Evolutionary conservation across 208 protist genomes (phyloP), one percentile per base, ranked within the genome.

Genomic region (Angomonas ambiguus): DNA sequence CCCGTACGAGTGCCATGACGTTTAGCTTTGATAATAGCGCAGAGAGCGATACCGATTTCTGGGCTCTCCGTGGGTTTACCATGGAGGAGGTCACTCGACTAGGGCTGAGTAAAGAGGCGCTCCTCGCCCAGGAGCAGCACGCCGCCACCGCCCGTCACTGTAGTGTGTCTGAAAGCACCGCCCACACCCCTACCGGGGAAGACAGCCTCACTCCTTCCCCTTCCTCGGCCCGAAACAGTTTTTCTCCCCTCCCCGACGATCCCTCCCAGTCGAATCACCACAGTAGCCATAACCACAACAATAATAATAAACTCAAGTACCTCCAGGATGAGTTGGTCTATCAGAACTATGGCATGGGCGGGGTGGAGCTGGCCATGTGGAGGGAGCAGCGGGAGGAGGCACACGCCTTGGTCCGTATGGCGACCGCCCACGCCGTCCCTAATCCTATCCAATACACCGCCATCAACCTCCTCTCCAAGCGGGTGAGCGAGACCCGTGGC

Each of bases 1-100:
- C 8, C 5, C n/a, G 24, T 27, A 55, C 45, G 51, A 27, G 10
- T 58, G 64, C 25, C 65, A 76, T 61, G 70, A 76, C 38, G 38
- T 45, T 45, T 45, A 45, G 11, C 38, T 45, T 45, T 45, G 38
- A 45, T 16, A 45, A 45, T 16, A 45, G 16, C 38, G 61, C 60
- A 32, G 51, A 16, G 32, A 70, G 34, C 27, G 82, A 91, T 24
- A 77, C 80, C 56, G 82, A 87, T 28, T 93, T 86, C 63, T 93
- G 83, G 82, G 83, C 81, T 1, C 76, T 86, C 41, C 78, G 83
- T 11, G 87, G 87, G 18, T 85, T 82, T 63, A 68, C 65, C 33
- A 67, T 77, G 69, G 60, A 51, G 11, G 87, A 90, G 59, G 83
- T 83, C 27, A 63, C 61, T 25, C 31, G 49, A 16, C 8, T 45